These are phyloP conservation scores for Naganishia vaughanmartiniae DNA, from an alignment of 768 basidiomycete genomes.

Conservation along the genomic window DNA sequence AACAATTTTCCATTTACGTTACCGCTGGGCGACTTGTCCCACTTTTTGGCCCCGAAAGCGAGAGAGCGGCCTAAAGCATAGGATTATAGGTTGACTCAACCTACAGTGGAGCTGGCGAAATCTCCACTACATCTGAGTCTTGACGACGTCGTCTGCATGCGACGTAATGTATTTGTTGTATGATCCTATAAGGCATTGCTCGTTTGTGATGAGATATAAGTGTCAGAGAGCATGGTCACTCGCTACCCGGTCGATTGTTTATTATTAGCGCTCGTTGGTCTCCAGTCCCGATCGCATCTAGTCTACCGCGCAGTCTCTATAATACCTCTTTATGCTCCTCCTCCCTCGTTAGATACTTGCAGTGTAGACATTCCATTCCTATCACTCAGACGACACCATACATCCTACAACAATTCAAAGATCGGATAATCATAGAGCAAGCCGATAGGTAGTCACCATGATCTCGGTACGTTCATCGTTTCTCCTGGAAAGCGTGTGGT, in stretches of 20 bases:
- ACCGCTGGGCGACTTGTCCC: slow-evolving; percentile 43
- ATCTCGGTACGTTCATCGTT: background rate
- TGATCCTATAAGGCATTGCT: no score
- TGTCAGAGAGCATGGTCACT: no score
- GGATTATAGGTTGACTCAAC: background rate
- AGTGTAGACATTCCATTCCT: no score
- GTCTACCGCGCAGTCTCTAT: no score
- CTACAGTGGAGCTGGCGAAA: background rate
- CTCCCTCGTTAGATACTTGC: no score
- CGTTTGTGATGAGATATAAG: no score
- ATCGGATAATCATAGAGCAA: background rate
- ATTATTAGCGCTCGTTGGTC: no score
- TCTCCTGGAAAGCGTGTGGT: background rate
- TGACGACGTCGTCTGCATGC: no score
- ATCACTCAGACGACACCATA: background rate
- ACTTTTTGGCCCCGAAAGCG: slow-evolving; percentile 26
- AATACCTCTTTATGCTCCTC: no score
- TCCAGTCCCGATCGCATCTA: no score
- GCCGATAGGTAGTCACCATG: background rate
- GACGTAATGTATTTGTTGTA: no score
- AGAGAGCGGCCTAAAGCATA: slow-evolving; percentile 1
- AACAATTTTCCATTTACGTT: slow-evolving; percentile 39
- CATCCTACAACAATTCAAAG: background rate
- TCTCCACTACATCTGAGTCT: background rate
- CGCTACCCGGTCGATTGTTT: no score